Evolutionary conservation across 2,329 filamentous ascomycete genomes (phyloP).

Genomic region (Biscogniauxia sp.): DNA sequence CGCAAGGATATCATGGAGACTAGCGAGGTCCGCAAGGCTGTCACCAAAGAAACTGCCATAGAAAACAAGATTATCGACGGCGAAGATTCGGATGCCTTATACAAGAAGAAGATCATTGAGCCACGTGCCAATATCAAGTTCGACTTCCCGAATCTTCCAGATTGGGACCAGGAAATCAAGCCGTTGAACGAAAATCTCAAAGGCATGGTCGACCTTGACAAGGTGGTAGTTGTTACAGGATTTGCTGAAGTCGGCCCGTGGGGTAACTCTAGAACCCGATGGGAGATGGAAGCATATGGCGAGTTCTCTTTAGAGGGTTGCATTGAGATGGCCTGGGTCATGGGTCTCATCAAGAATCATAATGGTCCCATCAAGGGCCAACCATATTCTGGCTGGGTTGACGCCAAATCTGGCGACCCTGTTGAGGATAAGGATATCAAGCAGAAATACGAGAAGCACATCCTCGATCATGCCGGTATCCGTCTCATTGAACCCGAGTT

Average conservation of each 20-base stretch:
- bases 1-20: constrained; percentile 94
- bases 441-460: constrained; percentile 93
- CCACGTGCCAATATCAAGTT: constrained; percentile 98
- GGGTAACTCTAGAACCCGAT: constrained; percentile 96
- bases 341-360: constrained; percentile 98
- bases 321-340: constrained; percentile 99
- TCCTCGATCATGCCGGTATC: constrained; percentile 95
- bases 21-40: constrained; percentile 87
- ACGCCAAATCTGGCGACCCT: constrained; percentile 88
- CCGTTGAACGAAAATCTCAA: constrained; percentile 86
- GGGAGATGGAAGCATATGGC: constrained; percentile 98
- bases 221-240: constrained; percentile 95
- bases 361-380: constrained; percentile 95
- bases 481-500: constrained; percentile 96
- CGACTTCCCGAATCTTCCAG: constrained; percentile 84
- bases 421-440: constrained; percentile 99
- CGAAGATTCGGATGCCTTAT: constrained; percentile 84
- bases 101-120: constrained; percentile 91
- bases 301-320: constrained; percentile 97
- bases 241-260: constrained; percentile 95
- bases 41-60: constrained; percentile 91
- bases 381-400: constrained; percentile 95
- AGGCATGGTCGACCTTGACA: constrained; percentile 98
- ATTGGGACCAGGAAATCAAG: constrained; percentile 88
- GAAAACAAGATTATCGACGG: constrained; percentile 98